Conservation (phyloP, 2,329 filamentous ascomycete genomes). For the Thyridium curvatum region DNA sequence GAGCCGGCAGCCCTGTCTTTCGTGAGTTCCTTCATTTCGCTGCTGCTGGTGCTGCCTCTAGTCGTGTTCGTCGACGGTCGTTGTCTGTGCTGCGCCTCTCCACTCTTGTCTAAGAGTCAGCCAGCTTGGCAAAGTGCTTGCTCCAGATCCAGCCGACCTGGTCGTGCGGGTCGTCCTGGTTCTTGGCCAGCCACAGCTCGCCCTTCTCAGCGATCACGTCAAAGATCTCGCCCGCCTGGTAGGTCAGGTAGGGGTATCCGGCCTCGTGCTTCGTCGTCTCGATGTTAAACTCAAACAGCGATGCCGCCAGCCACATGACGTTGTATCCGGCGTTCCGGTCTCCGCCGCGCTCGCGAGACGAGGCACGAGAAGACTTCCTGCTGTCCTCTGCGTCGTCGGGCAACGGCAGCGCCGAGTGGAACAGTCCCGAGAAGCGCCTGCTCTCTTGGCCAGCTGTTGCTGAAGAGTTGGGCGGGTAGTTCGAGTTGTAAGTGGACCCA, state of each 20-base stretch:
- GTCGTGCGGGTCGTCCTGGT: constrained; percentile 80
- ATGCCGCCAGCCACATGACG: constrained; percentile 85
- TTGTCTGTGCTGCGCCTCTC: no score
- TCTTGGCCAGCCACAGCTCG: constrained; percentile 94
- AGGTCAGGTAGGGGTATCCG: constrained; percentile 92
- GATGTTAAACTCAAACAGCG: constrained; percentile 95
- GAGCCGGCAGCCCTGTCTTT: no score
- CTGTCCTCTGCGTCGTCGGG: constrained; percentile 51
- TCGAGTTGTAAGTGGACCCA: constrained; percentile 46
- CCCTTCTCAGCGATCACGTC: constrained; percentile 94
- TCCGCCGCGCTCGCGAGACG: constrained; percentile 47
- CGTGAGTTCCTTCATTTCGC: no score
- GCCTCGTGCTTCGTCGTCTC: constrained; percentile 86
- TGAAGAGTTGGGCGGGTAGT: constrained; percentile 18
- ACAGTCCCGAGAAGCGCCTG: constrained; percentile 66
- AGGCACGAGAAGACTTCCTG: constrained; percentile 46
- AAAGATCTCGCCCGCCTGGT: constrained; percentile 90
- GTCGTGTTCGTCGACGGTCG: neutral
- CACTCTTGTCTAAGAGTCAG: constrained; percentile 30
- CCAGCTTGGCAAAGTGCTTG: constrained; percentile 81
- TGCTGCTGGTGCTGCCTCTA: no score
- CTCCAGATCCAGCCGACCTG: constrained; percentile 98
- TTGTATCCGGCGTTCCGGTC: constrained; percentile 49
- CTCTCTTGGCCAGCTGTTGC: constrained; percentile 27
- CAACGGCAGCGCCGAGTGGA: constrained; percentile 81